A percentile compares a stretch with the other conserved stretches of the same genome.
Conservation (phyloP, 208 protist species). For the Tritrichomonas musculus region DNA sequence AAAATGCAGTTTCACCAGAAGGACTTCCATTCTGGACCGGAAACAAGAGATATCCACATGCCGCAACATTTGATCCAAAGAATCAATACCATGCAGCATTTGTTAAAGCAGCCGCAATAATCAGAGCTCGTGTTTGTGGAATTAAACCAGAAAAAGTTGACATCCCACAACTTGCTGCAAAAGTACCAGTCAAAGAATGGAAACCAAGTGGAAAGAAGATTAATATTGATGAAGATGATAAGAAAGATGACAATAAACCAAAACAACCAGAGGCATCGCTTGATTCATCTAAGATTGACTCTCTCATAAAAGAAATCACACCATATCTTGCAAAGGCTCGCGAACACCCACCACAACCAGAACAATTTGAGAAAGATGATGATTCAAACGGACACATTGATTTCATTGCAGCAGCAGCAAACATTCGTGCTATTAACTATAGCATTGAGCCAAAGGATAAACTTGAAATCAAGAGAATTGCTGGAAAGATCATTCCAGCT, state of each 20-base stretch:
- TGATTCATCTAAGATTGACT: neutral
- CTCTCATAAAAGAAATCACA: neutral
- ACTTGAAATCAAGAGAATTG: constrained; percentile 47
- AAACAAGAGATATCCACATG: neutral
- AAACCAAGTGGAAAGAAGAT: neutral
- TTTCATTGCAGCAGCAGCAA: constrained; percentile 55
- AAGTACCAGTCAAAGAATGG: neutral
- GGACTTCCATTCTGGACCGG: constrained; percentile 24
- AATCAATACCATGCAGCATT: constrained; percentile 36
- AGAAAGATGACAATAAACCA: neutral
- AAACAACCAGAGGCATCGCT: neutral
- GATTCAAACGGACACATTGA: constrained; percentile 63
- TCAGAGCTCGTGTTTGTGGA: constrained; percentile 37
- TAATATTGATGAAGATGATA: neutral
- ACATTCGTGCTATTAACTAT: constrained; percentile 58
- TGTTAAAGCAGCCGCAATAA: constrained; percentile 32
- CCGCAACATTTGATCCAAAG: neutral
- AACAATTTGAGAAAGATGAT: constrained; percentile 66
- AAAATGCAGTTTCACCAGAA: constrained; percentile 72
- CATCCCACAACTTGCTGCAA: neutral
- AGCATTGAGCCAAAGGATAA: constrained; percentile 45
- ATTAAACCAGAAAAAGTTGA: neutral
- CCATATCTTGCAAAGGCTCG: constrained; percentile 38
- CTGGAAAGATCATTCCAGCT: constrained; percentile 99
- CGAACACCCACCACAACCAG: constrained; percentile 40